Percentiles rank a stretch among this genome's conserved stretches.
Evolutionary conservation across 164 flowering plant species (phyloP).

Genomic region (Houttuynia cordata): DNA sequence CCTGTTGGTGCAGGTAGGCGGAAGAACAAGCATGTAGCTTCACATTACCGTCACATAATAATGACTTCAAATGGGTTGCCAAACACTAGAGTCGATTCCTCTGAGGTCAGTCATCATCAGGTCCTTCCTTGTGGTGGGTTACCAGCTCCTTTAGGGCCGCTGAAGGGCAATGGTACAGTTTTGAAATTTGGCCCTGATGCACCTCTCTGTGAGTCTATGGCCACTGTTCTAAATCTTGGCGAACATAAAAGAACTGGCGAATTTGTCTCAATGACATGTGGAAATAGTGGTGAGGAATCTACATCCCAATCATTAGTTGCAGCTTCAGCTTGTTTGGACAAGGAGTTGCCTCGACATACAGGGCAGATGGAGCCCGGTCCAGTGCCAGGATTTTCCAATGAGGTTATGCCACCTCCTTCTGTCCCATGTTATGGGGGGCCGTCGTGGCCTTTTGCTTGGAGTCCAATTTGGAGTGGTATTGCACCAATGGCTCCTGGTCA

Average conservation of each 20-base stretch:
- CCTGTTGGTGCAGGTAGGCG: conserved; percentile 17
- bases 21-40: conserved; percentile 11
- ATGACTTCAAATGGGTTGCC: conserved; percentile 25
- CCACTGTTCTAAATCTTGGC: conserved; percentile 23
- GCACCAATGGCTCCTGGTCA: conserved; percentile 8
- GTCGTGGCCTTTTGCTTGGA: conserved; percentile 25
- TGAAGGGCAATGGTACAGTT: conserved; percentile 20
- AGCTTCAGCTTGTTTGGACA: conserved; percentile 11
- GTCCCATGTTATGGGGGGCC: conserved; percentile 22
- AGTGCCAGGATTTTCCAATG: conserved; percentile 5
- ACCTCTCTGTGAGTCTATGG: conserved; percentile 35
- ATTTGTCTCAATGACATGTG: conserved; percentile 4
- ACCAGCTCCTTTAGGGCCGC: conserved; percentile 13
- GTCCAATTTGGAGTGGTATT: conserved; percentile 13
- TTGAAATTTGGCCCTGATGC: conserved; percentile 34
- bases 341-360: conserved; percentile 10
- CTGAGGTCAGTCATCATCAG: conserved; percentile 18
- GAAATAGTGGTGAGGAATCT: conserved; percentile 21
- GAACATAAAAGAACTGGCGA: conserved; percentile 21
- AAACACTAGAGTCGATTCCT: conserved; percentile 8
- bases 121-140: conserved; percentile 11
- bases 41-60: conserved; percentile 11
- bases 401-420: conserved; percentile 6
- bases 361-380: conserved; percentile 10
- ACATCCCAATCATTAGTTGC: conserved; percentile 19